Evolutionary conservation across 352 stramenopile species (phyloP), one percentile per base, ranked within the genome.

Genomic region (Aphanomyces cochlioides): DNA sequence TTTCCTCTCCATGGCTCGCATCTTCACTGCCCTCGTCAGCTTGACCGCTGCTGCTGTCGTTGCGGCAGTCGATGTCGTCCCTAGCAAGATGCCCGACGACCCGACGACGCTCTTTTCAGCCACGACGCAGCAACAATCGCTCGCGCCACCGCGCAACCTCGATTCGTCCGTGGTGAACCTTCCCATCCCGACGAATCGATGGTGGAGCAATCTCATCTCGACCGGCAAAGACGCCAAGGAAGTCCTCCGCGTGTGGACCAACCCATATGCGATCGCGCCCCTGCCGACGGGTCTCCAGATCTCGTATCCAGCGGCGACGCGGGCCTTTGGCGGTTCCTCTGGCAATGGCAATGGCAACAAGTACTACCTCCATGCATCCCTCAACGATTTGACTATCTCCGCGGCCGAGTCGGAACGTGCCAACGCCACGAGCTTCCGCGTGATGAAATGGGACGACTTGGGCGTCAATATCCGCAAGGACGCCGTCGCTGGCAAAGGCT

Each of bases 391-490:
- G 10, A 66, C 81, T 36, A 68, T 90, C 57, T 85, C 79, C 2
- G 84, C 84, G 0, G 75, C 60, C 34, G 85, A 93, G 65, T 90
- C 74, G 21, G 75, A 78, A 12, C 77, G 17, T n/a, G 10, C 43
- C 10, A 1, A 12, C 43, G 17, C 10, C 10, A n/a, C 67, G 1
- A 66, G 67, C 7, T 82, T 89, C 58, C 75, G 80, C 3, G 78
- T 93, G 19, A 74, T 72, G 10, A 78, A 79, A 56, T 93, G 85
- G 85, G 80, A 78, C 3, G 85, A 93, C 56, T 64, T 89, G 3
- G 81, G 85, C 7, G 85, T 90, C 53, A 81, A 69, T n/a, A 57
- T 93, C 3, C 78, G 73, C 15, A 47, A 66, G 1, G 74, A 72
- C 17, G 72, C 73, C 2, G 59, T 68, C n/a, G 41, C 40, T 19